Conservation (phyloP, 441 rosid species). For the Corymbia calophylla region DNA sequence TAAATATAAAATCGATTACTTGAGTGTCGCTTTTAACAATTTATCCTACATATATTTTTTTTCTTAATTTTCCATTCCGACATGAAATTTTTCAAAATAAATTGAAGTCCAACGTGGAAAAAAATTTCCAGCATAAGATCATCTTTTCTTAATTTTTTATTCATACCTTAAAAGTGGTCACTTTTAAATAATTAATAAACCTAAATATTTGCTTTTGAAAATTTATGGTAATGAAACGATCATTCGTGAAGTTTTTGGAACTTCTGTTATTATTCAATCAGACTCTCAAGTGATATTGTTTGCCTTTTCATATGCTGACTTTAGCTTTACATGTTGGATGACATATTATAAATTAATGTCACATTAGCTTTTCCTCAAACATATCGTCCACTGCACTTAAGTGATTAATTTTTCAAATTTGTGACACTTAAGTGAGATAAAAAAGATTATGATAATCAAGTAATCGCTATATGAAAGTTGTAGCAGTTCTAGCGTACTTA, state of each 20-base stretch:
- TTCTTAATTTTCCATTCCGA: neutral
- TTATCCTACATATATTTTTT: accelerated
- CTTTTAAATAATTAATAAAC: neutral
- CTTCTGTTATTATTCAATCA: too few relatives aligned
- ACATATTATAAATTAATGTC: neutral
- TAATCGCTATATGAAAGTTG: too few relatives aligned
- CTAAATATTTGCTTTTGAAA: neutral
- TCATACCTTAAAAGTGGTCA: neutral
- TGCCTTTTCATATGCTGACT: neutral
- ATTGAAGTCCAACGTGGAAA: neutral
- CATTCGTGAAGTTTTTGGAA: too few relatives aligned
- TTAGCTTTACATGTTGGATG: neutral
- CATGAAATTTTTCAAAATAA: too few relatives aligned
- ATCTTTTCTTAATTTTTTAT: neutral
- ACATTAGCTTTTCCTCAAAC: neutral
- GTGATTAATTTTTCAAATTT: too few relatives aligned
- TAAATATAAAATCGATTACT: accelerated
- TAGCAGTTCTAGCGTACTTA: too few relatives aligned
- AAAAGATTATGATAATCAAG: too few relatives aligned
- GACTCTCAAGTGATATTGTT: too few relatives aligned
- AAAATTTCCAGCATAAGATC: neutral
- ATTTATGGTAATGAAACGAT: neutral
- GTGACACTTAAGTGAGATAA: accelerated
- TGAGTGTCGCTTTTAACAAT: accelerated
- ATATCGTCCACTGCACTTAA: accelerated